Percentiles rank a stretch among this genome's conserved stretches.
Evolutionary conservation across 345 rosid species (phyloP).

Genomic region (Tarenaya hassleriana): DNA sequence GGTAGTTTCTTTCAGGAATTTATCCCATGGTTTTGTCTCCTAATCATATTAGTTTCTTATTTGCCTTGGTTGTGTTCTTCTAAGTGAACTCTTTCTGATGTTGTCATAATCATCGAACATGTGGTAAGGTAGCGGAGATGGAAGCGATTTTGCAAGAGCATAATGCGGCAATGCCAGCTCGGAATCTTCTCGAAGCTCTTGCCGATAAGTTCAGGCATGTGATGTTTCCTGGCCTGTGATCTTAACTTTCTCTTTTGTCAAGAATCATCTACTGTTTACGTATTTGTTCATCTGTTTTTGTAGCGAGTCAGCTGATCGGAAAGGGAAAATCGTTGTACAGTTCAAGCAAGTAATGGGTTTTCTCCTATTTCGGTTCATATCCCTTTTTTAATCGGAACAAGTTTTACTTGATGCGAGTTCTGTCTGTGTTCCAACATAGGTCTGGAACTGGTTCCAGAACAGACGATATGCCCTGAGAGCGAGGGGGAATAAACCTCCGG

Average conservation of each 20-base stretch:
- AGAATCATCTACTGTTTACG: background rate
- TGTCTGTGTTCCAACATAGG: constrained; percentile 33
- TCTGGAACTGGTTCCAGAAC: constrained; percentile 99
- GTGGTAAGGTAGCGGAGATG: constrained; percentile 81
- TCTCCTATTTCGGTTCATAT: constrained; percentile 4
- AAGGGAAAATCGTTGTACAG: constrained; percentile 80
- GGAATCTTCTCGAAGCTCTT: constrained; percentile 65
- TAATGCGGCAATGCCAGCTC: constrained; percentile 63
- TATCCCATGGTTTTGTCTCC: background rate
- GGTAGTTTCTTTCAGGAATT: background rate
- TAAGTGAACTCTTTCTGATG: background rate
- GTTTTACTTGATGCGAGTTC: constrained; percentile 8
- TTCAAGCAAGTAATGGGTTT: constrained; percentile 74
- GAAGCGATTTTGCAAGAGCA: constrained; percentile 78
- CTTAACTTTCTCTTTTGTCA: constrained; percentile 9
- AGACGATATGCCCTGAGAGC: constrained; percentile 92
- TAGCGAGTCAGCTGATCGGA: constrained; percentile 72
- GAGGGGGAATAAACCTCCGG: constrained; percentile 69
- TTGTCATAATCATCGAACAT: background rate
- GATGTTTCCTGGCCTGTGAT: constrained; percentile 2
- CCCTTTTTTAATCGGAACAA: background rate
- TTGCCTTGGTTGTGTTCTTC: constrained; percentile 1
- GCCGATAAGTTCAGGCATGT: constrained; percentile 86
- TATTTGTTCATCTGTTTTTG: constrained; percentile 19
- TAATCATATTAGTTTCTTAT: background rate